Base-by-base conservation (phyloP, 2,329 filamentous ascomycete genomes). In the Nemania sp. region DNA sequence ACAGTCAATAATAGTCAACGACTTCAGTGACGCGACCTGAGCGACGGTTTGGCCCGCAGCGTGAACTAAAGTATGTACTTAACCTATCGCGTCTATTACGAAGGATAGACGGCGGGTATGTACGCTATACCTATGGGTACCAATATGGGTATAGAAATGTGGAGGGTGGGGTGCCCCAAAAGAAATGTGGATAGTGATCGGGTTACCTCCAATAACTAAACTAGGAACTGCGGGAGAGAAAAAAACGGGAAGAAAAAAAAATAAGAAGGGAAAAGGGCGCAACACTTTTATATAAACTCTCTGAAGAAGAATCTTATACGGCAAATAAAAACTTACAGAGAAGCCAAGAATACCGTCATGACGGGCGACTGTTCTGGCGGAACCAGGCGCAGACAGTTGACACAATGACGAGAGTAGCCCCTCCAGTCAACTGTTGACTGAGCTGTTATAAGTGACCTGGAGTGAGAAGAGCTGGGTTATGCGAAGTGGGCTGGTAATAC, bases 271-370 rank as follows among this genome's bases (percentile, higher is more conserved):
- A 55, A 2, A 11, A 7, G 20, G 25, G 43, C 20, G 40, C 25
- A 35, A 21, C 25, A 7, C 20, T 45, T 20, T 43, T 7, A 34
- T 11, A 37, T 17, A 45, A 2, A 46, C 25, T 29, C 25, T 29
- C 25, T 10, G 25, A 11, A 29, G 3, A 25, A 15, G 9, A 45
- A 45, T 21, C 18, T n/a, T 13, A 21, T 7, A 3, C 15, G 15
- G 20, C 46, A 62, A 54, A 25, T 21, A 57, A n/a, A 20, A 20
- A 75, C 78, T 76, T 74, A 80, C 78, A 80, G 71, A n/a, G 79
- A 80, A 61, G 78, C 80, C 62, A 83, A 75, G 63, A 83, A 83
- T 66, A 82, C 77, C 12, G 80, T 83, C 80, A 82, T 82, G 64
- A 50, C 77, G 76, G 68, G 67, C 69, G 58, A 50, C 34, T 50